Conservation (phyloP, 228 moss, liverwort and hornwort species). For the Sphagnum magellanicum region DNA sequence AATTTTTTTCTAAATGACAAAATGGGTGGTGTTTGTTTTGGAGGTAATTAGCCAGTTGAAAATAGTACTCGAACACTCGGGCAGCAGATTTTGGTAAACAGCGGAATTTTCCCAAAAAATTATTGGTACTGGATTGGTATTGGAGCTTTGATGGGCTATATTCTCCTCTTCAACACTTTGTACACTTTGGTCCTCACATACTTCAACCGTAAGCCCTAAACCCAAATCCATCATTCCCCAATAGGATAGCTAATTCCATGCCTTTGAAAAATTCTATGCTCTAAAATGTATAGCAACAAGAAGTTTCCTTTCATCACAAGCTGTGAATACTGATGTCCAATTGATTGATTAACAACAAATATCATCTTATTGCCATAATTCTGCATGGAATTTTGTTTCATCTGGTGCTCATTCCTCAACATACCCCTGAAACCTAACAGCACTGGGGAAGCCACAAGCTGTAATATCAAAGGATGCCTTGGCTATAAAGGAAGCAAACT, state of each 20-base stretch:
- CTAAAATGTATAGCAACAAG: too few species aligned
- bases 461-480: slow-evolving; percentile 63
- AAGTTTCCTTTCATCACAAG: too few species aligned
- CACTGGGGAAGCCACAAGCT: slow-evolving; percentile 62
- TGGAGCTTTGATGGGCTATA: slow-evolving; percentile 44
- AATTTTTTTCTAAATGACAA: too few species aligned
- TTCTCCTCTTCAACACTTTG: slow-evolving; percentile 58
- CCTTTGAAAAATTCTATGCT: background rate
- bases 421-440: slow-evolving; percentile 10
- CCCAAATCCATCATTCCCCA: background rate
- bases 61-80: slow-evolving; percentile 23
- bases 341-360: too few species aligned
- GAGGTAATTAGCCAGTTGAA: slow-evolving; percentile 6
- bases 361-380: too few species aligned
- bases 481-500: slow-evolving; percentile 37
- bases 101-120: slow-evolving; percentile 37
- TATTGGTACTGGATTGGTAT: slow-evolving; percentile 82
- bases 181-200: slow-evolving; percentile 67
- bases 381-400: background rate
- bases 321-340: too few species aligned
- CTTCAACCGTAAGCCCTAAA: slow-evolving; percentile 46
- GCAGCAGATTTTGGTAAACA: slow-evolving; percentile 38
- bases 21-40: background rate
- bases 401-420: background rate
- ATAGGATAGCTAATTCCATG: background rate